Evolutionary conservation across 208 protist species (phyloP), one percentile per base, ranked within the genome.

Genomic region (Lotmaria passim): DNA sequence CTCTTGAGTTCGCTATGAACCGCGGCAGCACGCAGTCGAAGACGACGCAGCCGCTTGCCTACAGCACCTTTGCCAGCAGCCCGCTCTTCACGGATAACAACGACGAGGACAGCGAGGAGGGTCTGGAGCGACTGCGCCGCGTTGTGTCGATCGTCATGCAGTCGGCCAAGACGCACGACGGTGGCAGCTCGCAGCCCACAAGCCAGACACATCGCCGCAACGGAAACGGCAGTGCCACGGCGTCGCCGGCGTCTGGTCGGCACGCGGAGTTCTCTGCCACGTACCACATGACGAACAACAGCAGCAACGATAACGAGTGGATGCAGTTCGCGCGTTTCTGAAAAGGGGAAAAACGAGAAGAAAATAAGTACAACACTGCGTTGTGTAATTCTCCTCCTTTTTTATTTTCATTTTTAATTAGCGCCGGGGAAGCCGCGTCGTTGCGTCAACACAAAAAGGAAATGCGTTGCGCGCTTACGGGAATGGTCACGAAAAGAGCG

Each of bases 61-160:
- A 77, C 50, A 73, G 51, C 59, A 78, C 51, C 39, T 81, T 78
- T 39, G 75, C 75, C 19, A 81, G 46, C 64, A 77, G 53, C 31
- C 65, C 39, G 47, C 60, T 81, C 52, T 77, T 78, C 31, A 77
- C 73, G 23, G 83, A 87, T 52, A 80, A 82, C 38, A 52, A 50
- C 30, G 81, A 84, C 50, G 81, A 81, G 55, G 75, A 81, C 51
- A 73, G 69, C 52, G 66, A 75, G 53, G 73, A 81, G 48, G 43
- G 64, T 21, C 63, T 83, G 21, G 73, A 79, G 58, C 51, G 78
- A 44, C 41, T 81, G 63, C 75, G 75, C 43, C 67, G 75, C 28
- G 59, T 81, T n/a, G 61, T 85, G 23, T 55, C 21, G 30, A 78
- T 78, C 23, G 79, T 85, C 33, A 81, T 85, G 69, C 75, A 81